These are phyloP conservation scores for Escovopsis sp. DNA, from an alignment of 2,329 filamentous ascomycete species.

Conservation along the genomic window DNA sequence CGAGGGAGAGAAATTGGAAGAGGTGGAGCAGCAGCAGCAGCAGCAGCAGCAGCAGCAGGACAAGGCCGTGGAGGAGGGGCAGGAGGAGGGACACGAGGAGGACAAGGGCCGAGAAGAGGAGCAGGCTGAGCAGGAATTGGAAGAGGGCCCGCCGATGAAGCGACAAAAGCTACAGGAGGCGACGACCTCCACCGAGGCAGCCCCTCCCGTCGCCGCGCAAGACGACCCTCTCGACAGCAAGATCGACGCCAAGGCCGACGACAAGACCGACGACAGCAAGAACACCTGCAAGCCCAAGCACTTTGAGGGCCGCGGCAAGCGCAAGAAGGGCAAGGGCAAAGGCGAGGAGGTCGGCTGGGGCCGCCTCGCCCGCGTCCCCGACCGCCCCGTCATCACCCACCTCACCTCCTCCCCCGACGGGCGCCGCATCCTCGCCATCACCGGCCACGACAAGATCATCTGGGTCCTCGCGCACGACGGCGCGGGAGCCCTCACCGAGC, in stretches of 20 bases:
- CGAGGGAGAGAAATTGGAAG: constrained; percentile 7
- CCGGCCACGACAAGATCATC: constrained; percentile 81
- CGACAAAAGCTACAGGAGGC: constrained; percentile 17
- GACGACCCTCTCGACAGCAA: too few relatives aligned
- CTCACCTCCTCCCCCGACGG: constrained; percentile 49
- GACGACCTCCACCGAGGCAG: constrained; percentile 7
- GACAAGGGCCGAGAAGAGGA: constrained; percentile 2
- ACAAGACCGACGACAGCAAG: neutral
- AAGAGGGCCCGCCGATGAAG: constrained; percentile 20
- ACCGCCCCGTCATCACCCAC: constrained; percentile 52
- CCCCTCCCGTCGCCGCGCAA: neutral
- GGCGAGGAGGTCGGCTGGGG: constrained; percentile 2
- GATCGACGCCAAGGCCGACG: too few relatives aligned
- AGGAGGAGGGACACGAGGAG: constrained; percentile 14
- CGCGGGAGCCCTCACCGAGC: constrained; percentile 43
- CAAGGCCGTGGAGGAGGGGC: constrained; percentile 1
- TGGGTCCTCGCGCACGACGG: constrained; percentile 61
- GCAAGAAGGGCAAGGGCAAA: constrained; percentile 14
- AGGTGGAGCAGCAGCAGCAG: too few relatives aligned
- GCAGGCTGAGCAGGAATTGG: constrained; percentile 5
- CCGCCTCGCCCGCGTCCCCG: constrained; percentile 21
- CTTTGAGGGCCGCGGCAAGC: constrained; percentile 12
- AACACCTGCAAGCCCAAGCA: constrained; percentile 4
- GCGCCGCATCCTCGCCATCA: constrained; percentile 59
- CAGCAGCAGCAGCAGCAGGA: too few relatives aligned